These are phyloP conservation scores for Talaromyces sp. DNA, from an alignment of 2,329 filamentous ascomycete genomes.

Conservation along the genomic window DNA sequence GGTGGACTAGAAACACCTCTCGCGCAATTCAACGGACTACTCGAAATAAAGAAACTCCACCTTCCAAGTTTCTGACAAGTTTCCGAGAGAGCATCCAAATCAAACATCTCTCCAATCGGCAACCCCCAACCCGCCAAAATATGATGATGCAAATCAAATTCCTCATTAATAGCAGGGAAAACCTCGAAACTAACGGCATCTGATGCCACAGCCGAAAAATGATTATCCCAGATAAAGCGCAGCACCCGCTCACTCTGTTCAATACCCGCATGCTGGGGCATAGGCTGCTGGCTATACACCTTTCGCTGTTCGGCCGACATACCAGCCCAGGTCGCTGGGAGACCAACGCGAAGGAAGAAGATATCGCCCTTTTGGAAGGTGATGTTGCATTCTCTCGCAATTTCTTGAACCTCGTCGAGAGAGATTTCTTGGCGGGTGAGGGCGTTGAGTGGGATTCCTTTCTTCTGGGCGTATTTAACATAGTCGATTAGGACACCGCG, in stretches of 20 bases:
- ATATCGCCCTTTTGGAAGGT: slow-evolving; percentile 41
- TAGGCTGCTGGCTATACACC: slow-evolving; percentile 34
- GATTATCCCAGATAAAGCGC: slow-evolving; percentile 62
- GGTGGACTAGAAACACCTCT: slow-evolving; percentile 46
- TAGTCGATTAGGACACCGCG: slow-evolving; percentile 47
- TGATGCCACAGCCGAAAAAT: slow-evolving; percentile 62
- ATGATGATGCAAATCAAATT: slow-evolving; percentile 42
- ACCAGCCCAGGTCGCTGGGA: slow-evolving; percentile 36
- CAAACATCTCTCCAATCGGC: slow-evolving; percentile 46
- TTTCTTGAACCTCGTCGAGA: slow-evolving; percentile 38
- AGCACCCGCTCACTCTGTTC: slow-evolving; percentile 49
- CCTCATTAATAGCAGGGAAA: slow-evolving; percentile 41
- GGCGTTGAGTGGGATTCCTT: slow-evolving; percentile 35
- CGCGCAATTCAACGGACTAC: slow-evolving; percentile 43
- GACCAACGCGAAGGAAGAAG: slow-evolving; percentile 43
- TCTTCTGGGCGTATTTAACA: slow-evolving; percentile 37
- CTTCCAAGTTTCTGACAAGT: slow-evolving; percentile 35
- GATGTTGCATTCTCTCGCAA: slow-evolving; percentile 39
- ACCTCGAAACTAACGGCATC: slow-evolving; percentile 63
- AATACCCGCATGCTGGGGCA: slow-evolving; percentile 39
- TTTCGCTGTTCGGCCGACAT: slow-evolving; percentile 33
- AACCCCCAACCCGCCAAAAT: slow-evolving; percentile 42
- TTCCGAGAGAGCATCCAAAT: slow-evolving; percentile 40
- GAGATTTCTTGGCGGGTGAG: slow-evolving; percentile 37
- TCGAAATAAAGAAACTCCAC: slow-evolving; percentile 44